These are phyloP conservation scores for Cercospora citrullina DNA, from an alignment of 2,329 filamentous ascomycete species.

Conservation along the genomic window DNA sequence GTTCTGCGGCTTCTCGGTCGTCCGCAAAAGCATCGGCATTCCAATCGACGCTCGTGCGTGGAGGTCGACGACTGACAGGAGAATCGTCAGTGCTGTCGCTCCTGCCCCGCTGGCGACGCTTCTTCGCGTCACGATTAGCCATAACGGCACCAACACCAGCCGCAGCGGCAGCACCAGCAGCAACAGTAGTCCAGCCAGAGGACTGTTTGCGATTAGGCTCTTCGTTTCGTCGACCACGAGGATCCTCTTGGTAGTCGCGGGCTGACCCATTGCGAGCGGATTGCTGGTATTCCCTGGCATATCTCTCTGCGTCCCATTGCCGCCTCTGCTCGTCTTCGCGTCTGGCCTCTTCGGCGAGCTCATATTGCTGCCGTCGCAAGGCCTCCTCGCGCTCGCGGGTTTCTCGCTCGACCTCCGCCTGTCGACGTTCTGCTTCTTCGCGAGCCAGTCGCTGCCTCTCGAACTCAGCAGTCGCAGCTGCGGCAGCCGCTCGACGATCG, in stretches of 20 bases:
- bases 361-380: slow-evolving; percentile 33
- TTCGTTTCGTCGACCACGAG: slow-evolving; percentile 16
- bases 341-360: slow-evolving; percentile 25
- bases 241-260: background rate
- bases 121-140: slow-evolving; percentile 30
- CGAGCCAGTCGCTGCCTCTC: slow-evolving; percentile 22
- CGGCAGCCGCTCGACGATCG: slow-evolving; percentile 24
- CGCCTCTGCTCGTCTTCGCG: slow-evolving; percentile 24
- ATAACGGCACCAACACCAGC: slow-evolving; percentile 36
- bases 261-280: background rate
- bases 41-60: slow-evolving; percentile 17
- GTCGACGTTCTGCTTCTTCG: slow-evolving; percentile 26
- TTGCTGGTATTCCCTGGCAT: slow-evolving; percentile 17
- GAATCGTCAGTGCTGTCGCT: slow-evolving; percentile 21
- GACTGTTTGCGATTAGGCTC: slow-evolving; percentile 26
- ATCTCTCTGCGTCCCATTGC: slow-evolving; percentile 24
- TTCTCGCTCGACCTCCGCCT: slow-evolving; percentile 26
- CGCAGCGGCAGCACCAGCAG: slow-evolving; percentile 39
- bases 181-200: slow-evolving; percentile 41
- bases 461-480: slow-evolving; percentile 22
- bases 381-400: slow-evolving; percentile 33
- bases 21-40: slow-evolving; percentile 17
- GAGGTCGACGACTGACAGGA: slow-evolving; percentile 12
- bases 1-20: slow-evolving; percentile 9
- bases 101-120: slow-evolving; percentile 24